phyloP scores from a whole-genome alignment of 306 rosid species.

The Vigna angularis region DNA sequence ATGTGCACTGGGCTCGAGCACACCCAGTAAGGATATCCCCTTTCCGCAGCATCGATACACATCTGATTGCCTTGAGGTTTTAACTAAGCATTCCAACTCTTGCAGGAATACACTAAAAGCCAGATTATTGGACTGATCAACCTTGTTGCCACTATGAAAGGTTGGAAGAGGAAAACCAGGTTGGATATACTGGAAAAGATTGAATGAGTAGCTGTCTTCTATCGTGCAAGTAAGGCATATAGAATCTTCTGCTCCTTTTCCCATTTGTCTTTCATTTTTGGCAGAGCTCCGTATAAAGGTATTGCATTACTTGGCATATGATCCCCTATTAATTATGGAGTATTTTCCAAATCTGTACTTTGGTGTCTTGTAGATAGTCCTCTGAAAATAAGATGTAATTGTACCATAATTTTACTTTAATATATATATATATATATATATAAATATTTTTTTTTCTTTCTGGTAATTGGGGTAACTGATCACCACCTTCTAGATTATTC shows the following conservation, averaged over 20 bases:
- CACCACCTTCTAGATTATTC: background rate
- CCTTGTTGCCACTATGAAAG: constrained; percentile 96
- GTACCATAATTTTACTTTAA: constrained; percentile 46
- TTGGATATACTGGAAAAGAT: constrained; percentile 91
- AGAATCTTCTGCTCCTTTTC: constrained; percentile 36
- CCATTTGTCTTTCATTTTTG: constrained; percentile 32
- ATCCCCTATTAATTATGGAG: constrained; percentile 41
- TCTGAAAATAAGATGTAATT: constrained; percentile 53
- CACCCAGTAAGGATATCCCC: constrained; percentile 74
- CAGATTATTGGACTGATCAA: constrained; percentile 88
- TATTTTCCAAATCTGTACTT: constrained; percentile 48
- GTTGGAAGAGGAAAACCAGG: constrained; percentile 98
- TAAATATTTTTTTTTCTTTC: background rate
- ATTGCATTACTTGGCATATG: constrained; percentile 53
- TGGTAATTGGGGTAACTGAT: background rate
- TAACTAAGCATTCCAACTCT: constrained; percentile 36
- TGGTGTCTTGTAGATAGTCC: constrained; percentile 52
- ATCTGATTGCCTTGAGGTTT: constrained; percentile 29
- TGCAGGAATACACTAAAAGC: constrained; percentile 89
- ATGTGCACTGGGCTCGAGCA: constrained; percentile 89
- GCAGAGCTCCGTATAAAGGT: constrained; percentile 47
- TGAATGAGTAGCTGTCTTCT: constrained; percentile 60
- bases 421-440: background rate
- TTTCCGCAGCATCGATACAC: constrained; percentile 21
- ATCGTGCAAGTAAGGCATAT: constrained; percentile 40